Base-by-base conservation (phyloP, 805 yeast species). In the Saccharomycopsis selenospora region DNA sequence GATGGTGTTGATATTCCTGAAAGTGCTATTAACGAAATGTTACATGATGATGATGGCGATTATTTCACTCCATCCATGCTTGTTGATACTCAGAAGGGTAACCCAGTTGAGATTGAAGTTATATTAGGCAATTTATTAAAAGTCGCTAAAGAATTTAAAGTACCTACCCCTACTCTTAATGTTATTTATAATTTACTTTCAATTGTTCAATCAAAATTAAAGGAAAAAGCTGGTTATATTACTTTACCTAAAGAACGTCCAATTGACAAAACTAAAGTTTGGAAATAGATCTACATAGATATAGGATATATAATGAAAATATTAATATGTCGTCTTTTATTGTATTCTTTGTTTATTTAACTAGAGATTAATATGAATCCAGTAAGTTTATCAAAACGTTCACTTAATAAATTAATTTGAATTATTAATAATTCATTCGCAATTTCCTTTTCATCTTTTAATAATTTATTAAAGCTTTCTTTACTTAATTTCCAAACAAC, bases 61-160 rank as follows among this genome's bases (percentile, higher is more conserved):
- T 76, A 72, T 64, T 84, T 76, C 60, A 70, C 72, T 45, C 91
- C 91, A 2, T 82, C 89, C 3, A 84, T 84, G 91, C 66, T 75
- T 52, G 83, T 82, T 8, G 93, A 84, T 59, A 72, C 73, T 18
- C 66, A 75, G 45, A 80, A 82, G 54, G 78, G 80, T 23, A 80
- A 83, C 58, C 79, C 79, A 43, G 74, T 85, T 55, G 95, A 86
- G 62, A 63, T 80, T 25, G 89, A 85, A 57, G 82, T 76, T 20
- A 81, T 86, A 51, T 65, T 84, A 45, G 90, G 91, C 3, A 85
- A 81, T 57, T 70, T 83, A 0, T 57, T 83, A 45, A 62, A 62
- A 14, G 68, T 75, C 36, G 85, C 82, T 7, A 63, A 66, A 38
- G 70, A 70, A 53, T 55, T 64, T 49, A 63, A 67, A 0, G 69